Conservation (phyloP, 768 basidiomycete species). For the Kwoniella mangroviensis region DNA sequence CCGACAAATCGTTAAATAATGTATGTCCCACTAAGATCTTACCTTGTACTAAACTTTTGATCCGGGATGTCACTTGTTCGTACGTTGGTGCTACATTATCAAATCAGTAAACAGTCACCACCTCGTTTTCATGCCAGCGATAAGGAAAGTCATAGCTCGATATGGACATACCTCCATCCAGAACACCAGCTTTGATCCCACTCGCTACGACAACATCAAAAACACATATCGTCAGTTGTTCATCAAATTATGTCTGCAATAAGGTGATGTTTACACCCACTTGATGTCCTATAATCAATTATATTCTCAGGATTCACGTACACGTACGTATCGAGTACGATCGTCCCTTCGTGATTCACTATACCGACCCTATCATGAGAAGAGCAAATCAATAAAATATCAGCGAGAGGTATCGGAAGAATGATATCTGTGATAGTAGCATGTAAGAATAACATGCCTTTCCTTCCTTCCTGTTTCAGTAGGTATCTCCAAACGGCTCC, state of each 20-base stretch:
- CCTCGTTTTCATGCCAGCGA: too few species aligned
- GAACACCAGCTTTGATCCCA: conserved; percentile 75
- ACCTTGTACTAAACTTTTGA: conserved; percentile 74
- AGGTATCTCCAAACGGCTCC: too few species aligned
- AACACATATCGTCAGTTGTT: not conserved
- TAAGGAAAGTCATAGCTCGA: too few species aligned
- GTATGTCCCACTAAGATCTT: conserved; percentile 88
- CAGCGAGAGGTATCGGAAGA: not conserved
- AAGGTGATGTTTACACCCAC: conserved; percentile 37
- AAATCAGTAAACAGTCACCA: too few species aligned
- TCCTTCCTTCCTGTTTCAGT: too few species aligned
- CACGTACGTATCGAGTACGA: conserved; percentile 80
- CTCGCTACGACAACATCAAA: conserved; percentile 57
- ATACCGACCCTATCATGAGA: conserved; percentile 66
- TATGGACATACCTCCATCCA: conserved; percentile 61
- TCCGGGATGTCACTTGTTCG: conserved; percentile 72
- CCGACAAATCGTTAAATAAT: conserved; percentile 84
- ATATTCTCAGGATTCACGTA: conserved; percentile 75
- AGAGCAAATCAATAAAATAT: not conserved
- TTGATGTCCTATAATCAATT: conserved; percentile 85
- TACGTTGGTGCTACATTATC: conserved; percentile 69
- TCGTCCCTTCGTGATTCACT: conserved; percentile 79
- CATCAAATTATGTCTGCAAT: not conserved
- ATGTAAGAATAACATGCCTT: too few species aligned
- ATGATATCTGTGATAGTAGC: too few species aligned